Evolutionary conservation across 495 filamentous ascomycete species (phyloP), one percentile per base, ranked within the genome.

Genomic region (Neurospora intermedia): DNA sequence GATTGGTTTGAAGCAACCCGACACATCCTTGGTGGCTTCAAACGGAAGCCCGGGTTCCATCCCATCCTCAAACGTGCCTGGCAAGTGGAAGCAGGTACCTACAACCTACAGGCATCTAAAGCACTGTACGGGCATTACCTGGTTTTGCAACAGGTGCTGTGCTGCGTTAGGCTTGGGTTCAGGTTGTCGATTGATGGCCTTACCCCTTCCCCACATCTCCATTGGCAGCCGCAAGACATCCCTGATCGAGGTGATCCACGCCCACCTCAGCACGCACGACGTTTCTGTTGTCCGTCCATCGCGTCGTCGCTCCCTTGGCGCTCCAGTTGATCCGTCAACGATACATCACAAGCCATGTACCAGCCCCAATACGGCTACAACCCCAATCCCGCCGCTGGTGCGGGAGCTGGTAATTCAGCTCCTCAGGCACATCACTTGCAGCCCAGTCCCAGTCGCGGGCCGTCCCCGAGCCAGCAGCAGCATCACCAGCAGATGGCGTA

Each of bases 301-400:
- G 72, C 75, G 69, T 71, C 70, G 72, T 73, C 45, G 43, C 31
- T 73, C 75, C 70, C 73, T 72, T 74, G 70, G 59, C 45, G 71
- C 74, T 73, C 73, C 70, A 73, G 71, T 77, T 75, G 77, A 69
- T 72, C 75, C 73, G 38, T 75, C 40, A 70, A 73, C 73, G 70
- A 73, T 70, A 59, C 46, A 70, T 72, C 73, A 42, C 35, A 45
- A 83, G 82, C 80, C 83, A 86, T 86, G 85, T 86, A 86, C 78
- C 80, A 81, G 74, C 76, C 81, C 76, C 81, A 81, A 75, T 85
- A 84, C 82, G 85, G 85, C 72, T 84, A 82, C 54, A 66, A 66
- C 79, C 81, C 81, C 75, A 85, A 85, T 81, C 78, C 81, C 77
- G 78, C 54, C 54, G 54, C 6, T 66, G 54, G 54, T 35, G 27